phyloP scores from a whole-genome alignment of 116 monocot genomes.

The Phalaenopsis hybrid region DNA sequence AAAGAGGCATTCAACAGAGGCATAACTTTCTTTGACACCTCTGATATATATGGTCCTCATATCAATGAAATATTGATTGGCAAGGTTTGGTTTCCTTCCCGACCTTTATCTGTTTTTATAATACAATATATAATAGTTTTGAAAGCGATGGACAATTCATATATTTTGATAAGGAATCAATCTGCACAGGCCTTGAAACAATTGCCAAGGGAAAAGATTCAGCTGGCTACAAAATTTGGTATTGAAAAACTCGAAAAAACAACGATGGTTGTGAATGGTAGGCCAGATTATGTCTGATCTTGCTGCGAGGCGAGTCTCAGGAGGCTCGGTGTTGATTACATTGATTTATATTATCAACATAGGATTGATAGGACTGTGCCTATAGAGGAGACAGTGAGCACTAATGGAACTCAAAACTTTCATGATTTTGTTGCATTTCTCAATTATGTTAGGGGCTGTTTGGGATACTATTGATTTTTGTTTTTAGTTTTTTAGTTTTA shows the following conservation, averaged over 20 bases:
- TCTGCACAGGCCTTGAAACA: conserved; percentile 27
- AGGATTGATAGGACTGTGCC: conserved; percentile 29
- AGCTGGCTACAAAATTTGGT: conserved; percentile 46
- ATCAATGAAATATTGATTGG: conserved; percentile 26
- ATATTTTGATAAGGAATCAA: no score
- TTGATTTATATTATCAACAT: conserved; percentile 57
- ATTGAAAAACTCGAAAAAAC: neutral
- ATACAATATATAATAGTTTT: no score
- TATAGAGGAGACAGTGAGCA: conserved; percentile 40
- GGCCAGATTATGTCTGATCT: conserved; percentile 46
- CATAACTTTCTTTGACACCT: conserved; percentile 33
- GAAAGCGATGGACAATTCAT: no score
- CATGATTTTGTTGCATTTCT: neutral
- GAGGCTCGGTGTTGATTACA: conserved; percentile 45
- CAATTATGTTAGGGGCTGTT: no score
- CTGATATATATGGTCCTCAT: conserved; percentile 25
- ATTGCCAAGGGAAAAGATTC: conserved; percentile 28
- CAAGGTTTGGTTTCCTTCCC: conserved; percentile 2
- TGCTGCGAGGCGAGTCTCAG: conserved; percentile 43
- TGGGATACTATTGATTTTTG: no score
- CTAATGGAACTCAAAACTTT: neutral
- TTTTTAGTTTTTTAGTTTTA: no score
- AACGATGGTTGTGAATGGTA: conserved; percentile 12
- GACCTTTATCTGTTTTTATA: neutral
- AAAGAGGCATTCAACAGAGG: conserved; percentile 17